Base-by-base conservation (phyloP, 73 alveolate species). In the Effrenium voratum region DNA sequence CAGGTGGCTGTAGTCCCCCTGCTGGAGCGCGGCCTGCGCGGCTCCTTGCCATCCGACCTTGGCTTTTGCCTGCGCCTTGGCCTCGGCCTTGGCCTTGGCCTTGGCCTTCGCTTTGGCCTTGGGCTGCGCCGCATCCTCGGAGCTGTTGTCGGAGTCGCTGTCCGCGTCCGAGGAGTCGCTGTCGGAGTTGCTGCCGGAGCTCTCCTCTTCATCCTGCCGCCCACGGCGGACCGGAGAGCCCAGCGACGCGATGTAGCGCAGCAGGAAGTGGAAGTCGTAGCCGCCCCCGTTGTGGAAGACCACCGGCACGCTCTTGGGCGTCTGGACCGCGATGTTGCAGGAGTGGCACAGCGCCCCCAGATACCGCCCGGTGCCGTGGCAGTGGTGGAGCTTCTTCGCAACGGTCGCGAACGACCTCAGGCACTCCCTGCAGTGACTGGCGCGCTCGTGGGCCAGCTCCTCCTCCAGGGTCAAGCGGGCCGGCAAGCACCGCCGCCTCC, bases 401-500 rank as follows among this genome's bases (percentile, higher is more conserved):
- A 0, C 47, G 2, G 2, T 3, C 82, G 4, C 82, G 24, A 70
- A 70, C 16, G 0, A 0, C 49, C n/a, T 36, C 45, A 15, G 10
- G 82, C 82, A 70, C 49, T 3, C 38, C 49, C 49, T 10, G 82
- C 82, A 70, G 49, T 5, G 82, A 28, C 38, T 32, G 38, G 82
- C 82, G 49, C 38, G 32, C 49, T 70, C 82, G 82, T 36, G 38
- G 82, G 82, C 38, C 82, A 28, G 49, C 82, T 34, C 49, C 24
- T 70, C 82, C 82, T 70, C 82, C 82, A 46, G 49, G 38, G 49
- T 70, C 13, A 70, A 46, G 13, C 47, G 47, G 82, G 82, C 49
- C 24, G 82, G 82, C 10, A 70, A 28, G 82, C 38, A 36, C 49
- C 45, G 49, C 82, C 38, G n/a, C 82, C 38, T 70, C 82, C 82